Conservation (phyloP, 164 flowering plant species). For the Piper betle region DNA sequence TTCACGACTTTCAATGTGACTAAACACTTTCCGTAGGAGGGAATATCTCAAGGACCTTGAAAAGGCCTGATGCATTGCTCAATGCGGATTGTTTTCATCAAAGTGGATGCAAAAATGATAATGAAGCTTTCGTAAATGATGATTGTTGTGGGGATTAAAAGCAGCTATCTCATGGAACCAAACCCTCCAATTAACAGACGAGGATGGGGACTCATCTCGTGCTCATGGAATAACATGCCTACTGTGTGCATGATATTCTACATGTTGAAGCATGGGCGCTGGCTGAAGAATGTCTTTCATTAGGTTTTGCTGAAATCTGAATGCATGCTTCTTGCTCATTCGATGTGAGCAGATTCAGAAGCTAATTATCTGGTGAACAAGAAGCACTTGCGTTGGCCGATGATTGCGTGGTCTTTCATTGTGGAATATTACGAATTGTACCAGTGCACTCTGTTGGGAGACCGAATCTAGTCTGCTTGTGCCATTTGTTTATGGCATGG, state of each 20-base stretch:
- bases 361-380: no score
- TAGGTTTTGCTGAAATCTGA: neutral
- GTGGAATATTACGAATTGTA: no score
- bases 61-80: slow-evolving; percentile 43
- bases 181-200: slow-evolving; percentile 13
- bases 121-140: slow-evolving; percentile 35
- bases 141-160: slow-evolving; percentile 22
- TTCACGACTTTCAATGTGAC: no score
- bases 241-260: slow-evolving; percentile 22
- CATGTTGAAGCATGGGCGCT: neutral
- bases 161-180: slow-evolving; percentile 9
- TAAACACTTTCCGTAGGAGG: no score
- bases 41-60: no score
- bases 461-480: no score
- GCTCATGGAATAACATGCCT: slow-evolving; percentile 52
- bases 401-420: no score
- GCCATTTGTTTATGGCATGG: no score
- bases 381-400: no score
- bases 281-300: neutral
- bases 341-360: no score
- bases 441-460: no score
- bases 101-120: slow-evolving; percentile 8
- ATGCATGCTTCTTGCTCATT: no score
- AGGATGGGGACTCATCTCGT: slow-evolving; percentile 18
- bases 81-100: slow-evolving; percentile 41